A percentile compares a stretch with the other conserved stretches of the same genome.
phyloP scores from a whole-genome alignment of 805 yeast genomes.

The Candida corydali region DNA sequence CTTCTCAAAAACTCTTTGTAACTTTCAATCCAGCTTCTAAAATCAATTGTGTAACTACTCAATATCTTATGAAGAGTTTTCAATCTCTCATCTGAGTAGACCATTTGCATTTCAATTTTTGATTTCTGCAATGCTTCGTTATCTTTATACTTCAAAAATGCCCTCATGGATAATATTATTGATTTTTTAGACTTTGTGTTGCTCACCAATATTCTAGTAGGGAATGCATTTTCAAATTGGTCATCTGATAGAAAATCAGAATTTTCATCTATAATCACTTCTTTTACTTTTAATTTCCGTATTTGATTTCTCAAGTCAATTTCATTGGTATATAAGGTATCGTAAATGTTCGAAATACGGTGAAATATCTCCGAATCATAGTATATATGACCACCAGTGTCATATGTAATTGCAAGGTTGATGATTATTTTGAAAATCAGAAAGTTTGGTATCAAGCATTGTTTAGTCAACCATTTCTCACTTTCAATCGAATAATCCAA shows the following conservation, averaged over 20 bases:
- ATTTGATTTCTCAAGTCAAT: conserved; percentile 36
- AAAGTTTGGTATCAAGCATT: conserved; percentile 48
- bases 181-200: conserved; percentile 24
- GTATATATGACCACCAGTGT: conserved; percentile 22
- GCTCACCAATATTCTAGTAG: conserved; percentile 47
- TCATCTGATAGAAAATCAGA: conserved; percentile 51
- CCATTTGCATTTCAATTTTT: conserved; percentile 40
- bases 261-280: conserved; percentile 25
- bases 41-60: conserved; percentile 40
- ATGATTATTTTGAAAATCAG: conserved; percentile 46
- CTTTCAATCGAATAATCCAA: conserved; percentile 45
- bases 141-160: conserved; percentile 23
- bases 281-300: conserved; percentile 20
- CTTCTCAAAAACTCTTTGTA: conserved; percentile 38
- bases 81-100: conserved; percentile 52
- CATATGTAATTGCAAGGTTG: conserved; percentile 43
- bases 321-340: conserved; percentile 37
- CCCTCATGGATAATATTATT: conserved; percentile 27
- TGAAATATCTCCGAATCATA: conserved; percentile 34
- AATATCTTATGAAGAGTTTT: conserved; percentile 32
- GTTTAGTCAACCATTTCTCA: conserved; percentile 47
- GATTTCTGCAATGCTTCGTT: neutral
- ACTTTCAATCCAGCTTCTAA: conserved; percentile 48
- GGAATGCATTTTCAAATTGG: conserved; percentile 46
- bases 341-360: conserved; percentile 29